Base-by-base conservation (phyloP, 352 stramenopile species). In the Phytophthora syringae region DNA sequence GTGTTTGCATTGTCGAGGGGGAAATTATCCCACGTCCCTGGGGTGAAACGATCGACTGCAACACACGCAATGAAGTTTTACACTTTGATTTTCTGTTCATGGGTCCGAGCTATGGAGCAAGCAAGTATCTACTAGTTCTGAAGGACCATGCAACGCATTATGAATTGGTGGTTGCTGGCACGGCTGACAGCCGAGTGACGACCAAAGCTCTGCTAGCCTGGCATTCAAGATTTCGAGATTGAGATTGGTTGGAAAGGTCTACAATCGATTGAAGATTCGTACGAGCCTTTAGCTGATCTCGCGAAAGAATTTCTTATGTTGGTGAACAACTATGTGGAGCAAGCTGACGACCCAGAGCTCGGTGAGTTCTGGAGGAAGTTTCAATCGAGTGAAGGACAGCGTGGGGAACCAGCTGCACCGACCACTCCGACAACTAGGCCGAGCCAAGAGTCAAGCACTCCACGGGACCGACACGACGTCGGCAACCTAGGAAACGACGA, bases 81-180 rank as follows among this genome's bases (percentile, higher is more conserved):
- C 71, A 80, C 10, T 79, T 65, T 40, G 75, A 79, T 24, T 84
- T 50, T n/a, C 10, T 77, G 2, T 48, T 58, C 16, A 28, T 79
- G 18, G n/a, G 72, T 32, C 40, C 73, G 2, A 52, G 60, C 1
- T 77, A 45, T 18, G 53, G 50, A 10, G n/a, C 1, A 2, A 40
- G 34, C 20, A 55, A 60, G 13, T 77, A 78, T 25, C n/a, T 76
- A 15, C 52, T 80, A n/a, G 60, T 76, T 7, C 52, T 77, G 3
- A 79, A 82, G 13, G 74, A 79, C 24, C 55, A 67, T 44, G 51
- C 37, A 0, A 78, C 58, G 0, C 69, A 79, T 49, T 77, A 56
- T 42, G 58, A 74, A 47, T 53, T 82, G 5, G 34, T 72, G 5
- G 54, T 47, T 63, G 27, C 27, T 9, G 27, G 9, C 27, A 32